Conservation (phyloP, 805 yeast genomes). For the Kodamaea laetipori region DNA sequence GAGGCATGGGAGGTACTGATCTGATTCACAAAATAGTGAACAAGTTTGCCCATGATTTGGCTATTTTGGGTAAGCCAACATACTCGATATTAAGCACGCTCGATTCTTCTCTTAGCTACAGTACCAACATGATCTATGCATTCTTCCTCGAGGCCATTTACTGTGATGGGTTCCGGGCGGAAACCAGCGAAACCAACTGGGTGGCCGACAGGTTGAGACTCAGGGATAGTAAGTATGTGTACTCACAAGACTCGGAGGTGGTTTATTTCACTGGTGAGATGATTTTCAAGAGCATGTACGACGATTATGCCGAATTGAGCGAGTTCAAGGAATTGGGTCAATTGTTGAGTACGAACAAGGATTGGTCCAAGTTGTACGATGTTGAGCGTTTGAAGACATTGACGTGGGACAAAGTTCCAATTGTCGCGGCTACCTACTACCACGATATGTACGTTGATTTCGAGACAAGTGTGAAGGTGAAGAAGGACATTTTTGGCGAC, state of each 20-base stretch:
- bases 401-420: conserved; percentile 39
- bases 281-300: conserved; percentile 54
- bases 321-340: conserved; percentile 44
- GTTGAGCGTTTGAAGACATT: conserved; percentile 28
- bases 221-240: conserved; percentile 18
- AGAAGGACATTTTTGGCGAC: conserved; percentile 27
- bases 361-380: conserved; percentile 44
- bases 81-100: conserved; percentile 36
- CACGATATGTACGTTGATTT: conserved; percentile 57
- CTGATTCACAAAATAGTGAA: conserved; percentile 46
- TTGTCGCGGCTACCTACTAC: conserved; percentile 52
- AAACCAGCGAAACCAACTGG: conserved; percentile 42
- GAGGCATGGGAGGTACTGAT: conserved; percentile 53
- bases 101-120: conserved; percentile 44
- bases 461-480: conserved; percentile 40
- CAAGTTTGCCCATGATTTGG: conserved; percentile 42
- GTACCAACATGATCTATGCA: conserved; percentile 56
- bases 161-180: conserved; percentile 39
- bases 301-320: conserved; percentile 47
- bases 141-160: conserved; percentile 62
- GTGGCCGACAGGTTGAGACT: conserved; percentile 46
- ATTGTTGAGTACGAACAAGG: conserved; percentile 32
- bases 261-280: conserved; percentile 57
- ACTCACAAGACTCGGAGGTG: conserved; percentile 17
- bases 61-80: conserved; percentile 36